Evolutionary conservation across 2,329 filamentous ascomycete species (phyloP).

Genomic region (Capronia americana): DNA sequence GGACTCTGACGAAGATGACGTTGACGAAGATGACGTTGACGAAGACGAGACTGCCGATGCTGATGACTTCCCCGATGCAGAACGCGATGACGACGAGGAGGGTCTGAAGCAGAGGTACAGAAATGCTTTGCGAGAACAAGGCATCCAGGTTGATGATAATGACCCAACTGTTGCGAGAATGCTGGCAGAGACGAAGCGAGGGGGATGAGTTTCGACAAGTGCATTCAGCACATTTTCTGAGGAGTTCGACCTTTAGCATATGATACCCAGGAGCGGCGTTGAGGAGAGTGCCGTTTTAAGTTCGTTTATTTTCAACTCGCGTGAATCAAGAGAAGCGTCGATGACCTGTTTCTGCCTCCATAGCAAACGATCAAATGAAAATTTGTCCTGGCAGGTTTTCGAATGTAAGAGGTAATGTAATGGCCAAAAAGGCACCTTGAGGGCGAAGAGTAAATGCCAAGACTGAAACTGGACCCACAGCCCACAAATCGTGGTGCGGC

Average conservation of each 20-base stretch:
- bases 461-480: background rate
- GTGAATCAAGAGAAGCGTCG: background rate
- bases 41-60: conserved; percentile 45
- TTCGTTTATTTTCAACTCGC: background rate
- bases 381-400: background rate
- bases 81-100: conserved; percentile 66
- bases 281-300: background rate
- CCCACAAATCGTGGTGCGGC: background rate
- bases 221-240: background rate
- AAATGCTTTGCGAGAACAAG: conserved; percentile 70
- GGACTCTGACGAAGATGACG: conserved; percentile 54
- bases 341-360: background rate
- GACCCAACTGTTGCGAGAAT: conserved; percentile 57
- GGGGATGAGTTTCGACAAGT: conserved; percentile 13
- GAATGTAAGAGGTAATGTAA: background rate
- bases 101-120: conserved; percentile 79
- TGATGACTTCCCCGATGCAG: conserved; percentile 58
- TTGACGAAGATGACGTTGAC: conserved; percentile 56
- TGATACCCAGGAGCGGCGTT: conserved; percentile 38
- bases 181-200: conserved; percentile 31
- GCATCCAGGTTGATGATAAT: conserved; percentile 48
- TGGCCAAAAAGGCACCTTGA: background rate
- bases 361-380: background rate
- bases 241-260: conserved; percentile 24
- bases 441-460: background rate